phyloP scores from a whole-genome alignment of 1,284 basidiomycete genomes.

The Mycena sp. region DNA sequence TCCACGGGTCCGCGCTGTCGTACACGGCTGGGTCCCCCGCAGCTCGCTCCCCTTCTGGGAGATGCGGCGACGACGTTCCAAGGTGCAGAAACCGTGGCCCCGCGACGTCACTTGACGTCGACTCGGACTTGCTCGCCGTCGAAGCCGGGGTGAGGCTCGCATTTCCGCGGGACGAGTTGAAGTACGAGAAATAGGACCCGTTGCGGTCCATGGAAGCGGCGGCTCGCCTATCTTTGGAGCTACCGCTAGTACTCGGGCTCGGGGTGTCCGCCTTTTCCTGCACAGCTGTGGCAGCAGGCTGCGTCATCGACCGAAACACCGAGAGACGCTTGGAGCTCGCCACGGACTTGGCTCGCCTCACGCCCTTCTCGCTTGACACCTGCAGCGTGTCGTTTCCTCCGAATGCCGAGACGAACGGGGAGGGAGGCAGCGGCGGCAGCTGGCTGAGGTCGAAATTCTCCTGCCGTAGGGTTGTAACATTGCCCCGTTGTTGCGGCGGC shows the following conservation, averaged over 20 bases:
- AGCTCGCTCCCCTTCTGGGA: slow-evolving; percentile 43
- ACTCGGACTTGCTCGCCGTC: neutral
- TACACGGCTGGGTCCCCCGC: slow-evolving; percentile 79
- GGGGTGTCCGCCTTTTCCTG: neutral
- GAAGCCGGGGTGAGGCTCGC: neutral
- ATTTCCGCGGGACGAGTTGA: neutral
- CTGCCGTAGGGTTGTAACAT: neutral
- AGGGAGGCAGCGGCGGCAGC: slow-evolving; percentile 21
- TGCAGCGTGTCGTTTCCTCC: neutral
- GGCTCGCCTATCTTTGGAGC: neutral
- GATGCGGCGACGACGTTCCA: slow-evolving; percentile 35
- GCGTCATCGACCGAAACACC: slow-evolving; percentile 16
- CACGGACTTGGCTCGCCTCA: slow-evolving; percentile 19
- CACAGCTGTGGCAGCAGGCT: slow-evolving; percentile 17
- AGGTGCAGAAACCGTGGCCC: slow-evolving; percentile 53
- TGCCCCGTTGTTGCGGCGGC: slow-evolving; percentile 26
- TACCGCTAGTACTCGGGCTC: neutral
- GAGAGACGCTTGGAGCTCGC: slow-evolving; percentile 14
- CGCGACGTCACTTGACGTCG: slow-evolving; percentile 53
- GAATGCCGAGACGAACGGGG: neutral
- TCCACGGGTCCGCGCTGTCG: slow-evolving; percentile 43
- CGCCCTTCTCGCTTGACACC: neutral
- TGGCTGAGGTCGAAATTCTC: slow-evolving; percentile 17
- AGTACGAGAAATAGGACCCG: slow-evolving; percentile 22
- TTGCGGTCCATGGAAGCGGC: neutral